Evolutionary conservation across 1,139 yeast species (phyloP).

Genomic region (Protomyces inouyei): DNA sequence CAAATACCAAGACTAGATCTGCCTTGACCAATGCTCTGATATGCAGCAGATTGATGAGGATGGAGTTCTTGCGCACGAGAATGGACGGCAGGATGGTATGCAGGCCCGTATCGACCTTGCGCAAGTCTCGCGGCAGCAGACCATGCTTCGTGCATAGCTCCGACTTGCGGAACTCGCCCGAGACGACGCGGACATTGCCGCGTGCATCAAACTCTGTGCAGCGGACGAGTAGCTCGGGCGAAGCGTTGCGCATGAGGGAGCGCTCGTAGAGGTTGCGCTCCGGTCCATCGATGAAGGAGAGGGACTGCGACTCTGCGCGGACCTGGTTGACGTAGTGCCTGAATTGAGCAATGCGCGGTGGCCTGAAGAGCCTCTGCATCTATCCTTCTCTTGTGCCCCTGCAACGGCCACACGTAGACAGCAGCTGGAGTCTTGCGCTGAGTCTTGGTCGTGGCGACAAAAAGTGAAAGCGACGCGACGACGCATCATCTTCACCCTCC

Average conservation of each 20-base stretch:
- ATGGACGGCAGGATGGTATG: conserved; percentile 88
- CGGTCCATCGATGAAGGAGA: conserved; percentile 5
- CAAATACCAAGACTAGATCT: conserved; percentile 78
- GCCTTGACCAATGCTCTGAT: conserved; percentile 80
- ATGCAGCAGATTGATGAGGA: conserved; percentile 73
- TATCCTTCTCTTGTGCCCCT: background rate
- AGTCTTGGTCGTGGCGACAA: too few relatives aligned
- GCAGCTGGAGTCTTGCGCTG: background rate
- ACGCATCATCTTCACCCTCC: background rate
- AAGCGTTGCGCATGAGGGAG: conserved; percentile 7
- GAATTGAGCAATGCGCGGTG: background rate
- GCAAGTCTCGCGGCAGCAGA: conserved; percentile 70
- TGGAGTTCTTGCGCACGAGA: conserved; percentile 69
- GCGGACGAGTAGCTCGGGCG: conserved; percentile 38
- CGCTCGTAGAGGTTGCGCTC: conserved; percentile 12
- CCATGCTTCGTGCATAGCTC: conserved; percentile 70
- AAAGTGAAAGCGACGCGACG: too few relatives aligned
- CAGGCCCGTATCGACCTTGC: conserved; percentile 83
- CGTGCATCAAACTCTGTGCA: conserved; percentile 73
- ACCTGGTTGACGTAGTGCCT: background rate
- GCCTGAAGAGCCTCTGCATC: background rate
- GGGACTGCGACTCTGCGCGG: background rate
- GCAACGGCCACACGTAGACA: background rate
- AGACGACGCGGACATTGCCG: conserved; percentile 70
- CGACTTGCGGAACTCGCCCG: conserved; percentile 72